A percentile compares a stretch with the other conserved stretches of the same genome.
These are phyloP conservation scores for Scutellaria baicalensis DNA, from an alignment of 257 asterid genomes.

Conservation along the genomic window DNA sequence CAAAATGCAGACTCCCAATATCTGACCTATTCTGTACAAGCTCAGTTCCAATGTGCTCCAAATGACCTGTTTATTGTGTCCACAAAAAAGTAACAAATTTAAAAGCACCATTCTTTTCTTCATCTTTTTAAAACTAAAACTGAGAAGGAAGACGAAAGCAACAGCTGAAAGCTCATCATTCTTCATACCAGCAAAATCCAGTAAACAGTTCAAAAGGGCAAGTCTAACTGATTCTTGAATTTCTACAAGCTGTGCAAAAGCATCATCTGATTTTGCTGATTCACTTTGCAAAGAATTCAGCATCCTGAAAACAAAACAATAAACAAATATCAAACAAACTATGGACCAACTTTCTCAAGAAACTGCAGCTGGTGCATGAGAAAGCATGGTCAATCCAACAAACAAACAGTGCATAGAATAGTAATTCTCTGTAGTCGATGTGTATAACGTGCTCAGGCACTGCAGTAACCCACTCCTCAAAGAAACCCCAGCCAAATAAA, in stretches of 20 bases:
- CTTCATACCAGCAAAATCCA: constrained; percentile 81
- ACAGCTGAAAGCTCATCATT: constrained; percentile 1
- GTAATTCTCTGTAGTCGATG: not conserved
- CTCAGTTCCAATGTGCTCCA: constrained; percentile 68
- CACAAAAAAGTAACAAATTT: not conserved
- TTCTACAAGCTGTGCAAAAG: constrained; percentile 70
- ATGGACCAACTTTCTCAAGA: constrained; percentile 8
- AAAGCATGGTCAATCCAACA: not conserved
- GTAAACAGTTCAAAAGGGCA: constrained; percentile 80
- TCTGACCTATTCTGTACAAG: constrained; percentile 46
- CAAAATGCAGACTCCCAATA: constrained; percentile 41
- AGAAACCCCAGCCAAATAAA: not conserved
- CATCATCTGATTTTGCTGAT: constrained; percentile 72
- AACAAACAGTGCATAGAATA: not conserved
- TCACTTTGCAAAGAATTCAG: constrained; percentile 71
- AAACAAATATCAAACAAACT: not conserved
- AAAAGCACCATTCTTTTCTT: constrained; percentile 14
- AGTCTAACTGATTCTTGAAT: constrained; percentile 88
- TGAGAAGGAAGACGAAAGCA: constrained; percentile 1
- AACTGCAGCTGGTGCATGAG: constrained; percentile 8
- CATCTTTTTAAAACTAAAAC: not conserved
- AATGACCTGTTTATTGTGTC: constrained; percentile 53
- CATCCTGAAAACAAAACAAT: constrained; percentile 52
- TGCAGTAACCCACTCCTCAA: not conserved
- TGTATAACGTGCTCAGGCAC: not conserved